Evolutionary conservation across 306 rosid species (phyloP).

Genomic region (Acacia acuminata): DNA sequence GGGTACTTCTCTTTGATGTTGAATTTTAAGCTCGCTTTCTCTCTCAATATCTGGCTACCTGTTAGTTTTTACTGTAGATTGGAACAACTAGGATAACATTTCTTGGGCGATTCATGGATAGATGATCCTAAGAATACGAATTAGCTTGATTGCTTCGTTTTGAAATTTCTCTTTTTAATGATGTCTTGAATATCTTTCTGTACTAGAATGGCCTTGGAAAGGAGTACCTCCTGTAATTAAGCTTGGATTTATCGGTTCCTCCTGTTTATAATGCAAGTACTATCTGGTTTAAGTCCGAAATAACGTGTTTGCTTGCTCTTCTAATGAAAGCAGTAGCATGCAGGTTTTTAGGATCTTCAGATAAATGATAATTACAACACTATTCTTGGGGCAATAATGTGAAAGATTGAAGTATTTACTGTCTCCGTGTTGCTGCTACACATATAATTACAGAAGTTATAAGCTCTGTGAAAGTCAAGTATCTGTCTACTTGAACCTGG

Average conservation of each 20-base stretch:
- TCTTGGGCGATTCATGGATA: slow-evolving; percentile 17
- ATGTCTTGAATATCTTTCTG: background rate
- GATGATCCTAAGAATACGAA: slow-evolving; percentile 4
- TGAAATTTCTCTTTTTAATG: slow-evolving; percentile 8
- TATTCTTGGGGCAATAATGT: background rate
- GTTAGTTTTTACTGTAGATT: background rate
- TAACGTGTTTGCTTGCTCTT: slow-evolving; percentile 26
- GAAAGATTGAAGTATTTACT: too few species aligned
- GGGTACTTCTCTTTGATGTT: slow-evolving; percentile 37
- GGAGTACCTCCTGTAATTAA: background rate
- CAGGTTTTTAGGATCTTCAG: slow-evolving; percentile 19
- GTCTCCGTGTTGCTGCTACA: background rate
- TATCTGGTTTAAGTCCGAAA: slow-evolving; percentile 1
- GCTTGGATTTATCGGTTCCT: slow-evolving; percentile 1
- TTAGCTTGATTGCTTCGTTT: slow-evolving; percentile 21
- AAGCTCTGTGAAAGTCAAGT: slow-evolving; percentile 9
- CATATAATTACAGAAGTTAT: slow-evolving; percentile 1
- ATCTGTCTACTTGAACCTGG: background rate
- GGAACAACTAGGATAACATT: background rate
- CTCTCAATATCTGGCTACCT: background rate
- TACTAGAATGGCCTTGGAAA: slow-evolving; percentile 1
- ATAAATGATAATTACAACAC: slow-evolving; percentile 14
- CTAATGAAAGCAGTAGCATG: background rate
- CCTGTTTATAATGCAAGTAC: slow-evolving; percentile 1
- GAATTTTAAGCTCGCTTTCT: slow-evolving; percentile 17